Conservation (phyloP, 2,329 filamentous ascomycete species). For the Aspergillus tamarii region DNA sequence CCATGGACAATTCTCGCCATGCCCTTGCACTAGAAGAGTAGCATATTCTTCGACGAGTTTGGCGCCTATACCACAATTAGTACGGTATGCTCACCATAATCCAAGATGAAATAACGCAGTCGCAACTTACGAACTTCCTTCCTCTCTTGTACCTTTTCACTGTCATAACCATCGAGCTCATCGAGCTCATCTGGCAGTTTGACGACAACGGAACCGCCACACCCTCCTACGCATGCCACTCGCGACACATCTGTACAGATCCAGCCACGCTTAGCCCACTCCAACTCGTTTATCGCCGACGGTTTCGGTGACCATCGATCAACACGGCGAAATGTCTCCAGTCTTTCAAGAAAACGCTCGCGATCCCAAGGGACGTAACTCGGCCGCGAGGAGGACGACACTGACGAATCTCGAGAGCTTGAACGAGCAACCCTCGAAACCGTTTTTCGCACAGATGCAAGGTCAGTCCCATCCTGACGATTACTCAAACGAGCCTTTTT, state of each 20-base stretch:
- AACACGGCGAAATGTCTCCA: conserved; percentile 88
- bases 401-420: conserved; percentile 32
- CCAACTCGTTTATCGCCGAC: conserved; percentile 79
- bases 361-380: conserved; percentile 88
- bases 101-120: not conserved
- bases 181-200: conserved; percentile 71
- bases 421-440: conserved; percentile 33
- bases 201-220: conserved; percentile 80
- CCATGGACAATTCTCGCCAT: conserved; percentile 85
- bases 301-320: conserved; percentile 95
- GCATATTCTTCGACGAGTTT: conserved; percentile 77
- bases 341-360: conserved; percentile 74
- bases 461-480: conserved; percentile 22
- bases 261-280: conserved; percentile 96
- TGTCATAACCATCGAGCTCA: conserved; percentile 50
- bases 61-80: conserved; percentile 47
- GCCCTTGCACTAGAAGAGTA: conserved; percentile 72
- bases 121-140: conserved; percentile 47
- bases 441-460: conserved; percentile 28
- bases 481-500: conserved; percentile 39
- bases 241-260: conserved; percentile 80
- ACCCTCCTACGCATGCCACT: conserved; percentile 79
- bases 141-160: conserved; percentile 45
- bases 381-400: conserved; percentile 49
- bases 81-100: not conserved